Evolutionary conservation across 225 moss, liverwort and hornwort genomes (phyloP).

Genomic region (Neckera pumila): DNA sequence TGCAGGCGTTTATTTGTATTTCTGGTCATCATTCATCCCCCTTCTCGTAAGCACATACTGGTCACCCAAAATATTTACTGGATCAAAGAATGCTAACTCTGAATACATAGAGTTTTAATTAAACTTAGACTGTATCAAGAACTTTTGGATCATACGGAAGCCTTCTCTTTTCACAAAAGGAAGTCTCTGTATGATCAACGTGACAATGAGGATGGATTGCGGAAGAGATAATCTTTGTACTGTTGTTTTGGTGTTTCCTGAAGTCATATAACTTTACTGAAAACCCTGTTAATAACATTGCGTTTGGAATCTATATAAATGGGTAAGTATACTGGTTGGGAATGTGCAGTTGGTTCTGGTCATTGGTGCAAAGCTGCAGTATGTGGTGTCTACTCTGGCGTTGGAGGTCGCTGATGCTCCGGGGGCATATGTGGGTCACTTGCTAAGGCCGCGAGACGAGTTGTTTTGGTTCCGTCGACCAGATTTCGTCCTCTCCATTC

Average conservation of each 20-base stretch:
- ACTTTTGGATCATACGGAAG: background rate
- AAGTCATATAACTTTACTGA: background rate
- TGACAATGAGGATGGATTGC: background rate
- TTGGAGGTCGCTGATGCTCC: conserved; percentile 37
- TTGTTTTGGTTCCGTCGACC: conserved; percentile 72
- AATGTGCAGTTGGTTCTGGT: conserved; percentile 42
- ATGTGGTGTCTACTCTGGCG: conserved; percentile 56
- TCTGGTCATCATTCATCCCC: conserved; percentile 33
- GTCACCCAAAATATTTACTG: background rate
- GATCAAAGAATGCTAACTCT: background rate
- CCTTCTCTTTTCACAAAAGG: background rate
- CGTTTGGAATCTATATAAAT: background rate
- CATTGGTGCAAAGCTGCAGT: conserved; percentile 64
- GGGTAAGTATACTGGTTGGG: background rate
- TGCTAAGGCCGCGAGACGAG: conserved; percentile 52
- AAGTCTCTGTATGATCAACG: background rate
- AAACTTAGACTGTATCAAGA: background rate
- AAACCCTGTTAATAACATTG: background rate
- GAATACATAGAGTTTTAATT: no score
- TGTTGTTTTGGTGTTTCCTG: no score
- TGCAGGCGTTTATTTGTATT: conserved; percentile 28
- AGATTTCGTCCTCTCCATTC: conserved; percentile 33
- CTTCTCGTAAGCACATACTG: conserved; percentile 7
- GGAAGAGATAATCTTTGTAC: no score
- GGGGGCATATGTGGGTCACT: background rate